Conservation (phyloP, 495 filamentous ascomycete genomes). For the Lepidopterella palustris region DNA sequence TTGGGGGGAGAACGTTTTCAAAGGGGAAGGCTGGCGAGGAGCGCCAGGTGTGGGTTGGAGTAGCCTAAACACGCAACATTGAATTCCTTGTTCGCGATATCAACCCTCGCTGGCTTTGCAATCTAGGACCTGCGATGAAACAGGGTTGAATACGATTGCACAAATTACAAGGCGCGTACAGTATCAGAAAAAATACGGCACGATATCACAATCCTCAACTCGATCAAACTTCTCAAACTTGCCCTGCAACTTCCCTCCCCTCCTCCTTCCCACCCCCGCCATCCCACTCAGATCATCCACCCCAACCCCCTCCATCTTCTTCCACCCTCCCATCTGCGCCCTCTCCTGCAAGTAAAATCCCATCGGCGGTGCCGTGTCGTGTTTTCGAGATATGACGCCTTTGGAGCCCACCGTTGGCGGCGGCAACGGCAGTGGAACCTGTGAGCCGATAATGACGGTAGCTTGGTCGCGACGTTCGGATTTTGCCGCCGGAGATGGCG, state of each 20-base stretch:
- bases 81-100: too few relatives aligned
- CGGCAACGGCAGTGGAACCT: background rate
- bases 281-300: background rate
- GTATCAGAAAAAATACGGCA: conserved; percentile 2
- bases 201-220: conserved; percentile 4
- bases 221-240: conserved; percentile 7
- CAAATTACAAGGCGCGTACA: too few relatives aligned
- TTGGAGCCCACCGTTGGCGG: background rate
- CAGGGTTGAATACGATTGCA: too few relatives aligned
- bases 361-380: conserved; percentile 1
- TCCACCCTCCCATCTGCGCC: background rate
- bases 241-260: background rate
- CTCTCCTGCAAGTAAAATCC: background rate
- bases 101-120: too few relatives aligned
- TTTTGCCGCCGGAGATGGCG: background rate
- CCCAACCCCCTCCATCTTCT: background rate
- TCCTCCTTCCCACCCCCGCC: background rate
- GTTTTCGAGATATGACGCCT: background rate
- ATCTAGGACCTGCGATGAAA: too few relatives aligned
- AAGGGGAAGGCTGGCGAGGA: too few relatives aligned
- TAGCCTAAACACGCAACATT: too few relatives aligned
- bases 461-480: background rate
- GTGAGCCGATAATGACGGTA: background rate
- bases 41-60: too few relatives aligned
- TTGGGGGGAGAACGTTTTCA: too few relatives aligned